These are phyloP conservation scores for Candida xiaguanensis DNA, from an alignment of 805 yeast species.

Conservation along the genomic window DNA sequence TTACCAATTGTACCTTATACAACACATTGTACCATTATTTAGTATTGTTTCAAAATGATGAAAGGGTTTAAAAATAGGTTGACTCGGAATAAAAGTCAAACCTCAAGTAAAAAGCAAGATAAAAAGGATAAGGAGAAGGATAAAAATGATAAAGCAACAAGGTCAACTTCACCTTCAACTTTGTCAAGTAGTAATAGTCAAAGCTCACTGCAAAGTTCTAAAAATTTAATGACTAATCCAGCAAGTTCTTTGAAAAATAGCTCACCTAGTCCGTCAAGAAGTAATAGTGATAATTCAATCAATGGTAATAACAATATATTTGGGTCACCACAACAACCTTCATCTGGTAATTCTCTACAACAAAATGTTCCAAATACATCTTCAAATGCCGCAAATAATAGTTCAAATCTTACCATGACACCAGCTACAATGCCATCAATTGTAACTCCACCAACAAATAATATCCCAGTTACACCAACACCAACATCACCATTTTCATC, in stretches of 20 bases:
- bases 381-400: conserved; percentile 5
- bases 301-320: neutral
- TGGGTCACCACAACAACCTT: conserved; percentile 3
- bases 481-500: conserved; percentile 21
- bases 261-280: conserved; percentile 34
- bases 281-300: conserved; percentile 17
- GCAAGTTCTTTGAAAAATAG: conserved; percentile 21
- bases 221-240: conserved; percentile 14
- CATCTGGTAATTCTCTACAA: conserved; percentile 7
- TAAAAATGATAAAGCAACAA: conserved; percentile 14
- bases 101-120: conserved; percentile 31
- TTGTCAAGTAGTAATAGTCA: neutral
- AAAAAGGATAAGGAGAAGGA: conserved; percentile 34
- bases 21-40: neutral
- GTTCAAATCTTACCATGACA: neutral
- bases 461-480: conserved; percentile 16
- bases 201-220: conserved; percentile 10
- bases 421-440: conserved; percentile 8
- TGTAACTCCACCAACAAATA: conserved; percentile 1
- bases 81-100: conserved; percentile 36
- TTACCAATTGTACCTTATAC: neutral
- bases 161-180: neutral
- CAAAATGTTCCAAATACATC: conserved; percentile 9
- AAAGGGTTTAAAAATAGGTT: conserved; percentile 46
- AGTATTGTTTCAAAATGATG: conserved; percentile 35